A percentile compares a stretch with the other conserved stretches of the same genome.
Evolutionary conservation across 2,329 filamentous ascomycete genomes (phyloP).

Genomic region (Exophiala sideris): DNA sequence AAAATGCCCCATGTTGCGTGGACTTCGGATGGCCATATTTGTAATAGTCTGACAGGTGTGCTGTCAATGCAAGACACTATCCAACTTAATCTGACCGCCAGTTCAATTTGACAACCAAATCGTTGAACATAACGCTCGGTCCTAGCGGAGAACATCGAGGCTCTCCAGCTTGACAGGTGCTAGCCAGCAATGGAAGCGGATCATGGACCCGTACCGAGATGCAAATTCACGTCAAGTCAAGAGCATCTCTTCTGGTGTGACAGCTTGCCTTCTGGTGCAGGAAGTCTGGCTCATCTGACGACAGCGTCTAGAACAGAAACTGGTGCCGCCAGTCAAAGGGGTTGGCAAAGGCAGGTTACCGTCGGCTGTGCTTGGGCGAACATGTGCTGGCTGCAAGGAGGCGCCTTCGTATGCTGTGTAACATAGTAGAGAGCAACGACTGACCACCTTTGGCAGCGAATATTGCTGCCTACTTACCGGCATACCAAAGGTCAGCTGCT

Average conservation of each 20-base stretch:
- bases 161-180: not conserved
- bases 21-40: not conserved
- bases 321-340: not conserved
- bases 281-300: not conserved
- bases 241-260: not conserved
- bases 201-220: not conserved
- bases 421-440: too few relatives aligned
- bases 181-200: not conserved
- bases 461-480: too few relatives aligned
- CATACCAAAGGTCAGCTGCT: too few relatives aligned
- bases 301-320: not conserved
- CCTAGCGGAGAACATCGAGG: not conserved
- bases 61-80: slow-evolving; percentile 7
- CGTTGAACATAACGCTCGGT: too few relatives aligned
- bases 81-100: slow-evolving; percentile 19
- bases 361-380: too few relatives aligned
- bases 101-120: not conserved
- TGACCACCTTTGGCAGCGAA: too few relatives aligned
- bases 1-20: not conserved
- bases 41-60: not conserved
- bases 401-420: not conserved
- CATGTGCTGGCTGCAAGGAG: not conserved
- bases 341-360: not conserved
- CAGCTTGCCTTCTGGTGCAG: not conserved
- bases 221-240: not conserved